A percentile compares a stretch with the other conserved stretches of the same genome.
Evolutionary conservation across 2,329 filamentous ascomycete species (phyloP).

Genomic region (Rhynchosporium secalis): DNA sequence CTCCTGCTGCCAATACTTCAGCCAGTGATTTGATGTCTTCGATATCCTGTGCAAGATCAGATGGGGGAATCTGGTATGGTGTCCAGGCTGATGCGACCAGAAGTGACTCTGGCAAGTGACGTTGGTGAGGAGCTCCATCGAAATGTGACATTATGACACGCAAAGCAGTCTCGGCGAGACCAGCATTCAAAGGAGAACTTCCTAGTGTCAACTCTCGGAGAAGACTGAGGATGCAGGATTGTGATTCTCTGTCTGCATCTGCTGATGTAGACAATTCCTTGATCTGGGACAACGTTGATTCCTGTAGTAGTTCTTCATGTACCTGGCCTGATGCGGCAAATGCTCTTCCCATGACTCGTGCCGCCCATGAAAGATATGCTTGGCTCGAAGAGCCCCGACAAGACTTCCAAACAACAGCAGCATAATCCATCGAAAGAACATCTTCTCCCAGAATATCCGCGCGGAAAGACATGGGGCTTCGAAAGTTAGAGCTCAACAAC

Average conservation of each 20-base stretch:
- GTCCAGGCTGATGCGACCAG: slow-evolving; percentile 58
- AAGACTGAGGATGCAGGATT: slow-evolving; percentile 61
- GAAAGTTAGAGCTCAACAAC: slow-evolving; percentile 75
- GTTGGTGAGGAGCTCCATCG: slow-evolving; percentile 45
- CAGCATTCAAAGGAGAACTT: slow-evolving; percentile 55
- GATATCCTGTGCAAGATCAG: slow-evolving; percentile 43
- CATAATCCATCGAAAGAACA: slow-evolving; percentile 59
- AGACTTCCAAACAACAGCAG: slow-evolving; percentile 73
- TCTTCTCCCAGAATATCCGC: slow-evolving; percentile 72
- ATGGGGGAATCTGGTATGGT: slow-evolving; percentile 55
- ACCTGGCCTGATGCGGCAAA: slow-evolving; percentile 76
- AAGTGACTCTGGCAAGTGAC: slow-evolving; percentile 55
- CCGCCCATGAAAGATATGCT: slow-evolving; percentile 81
- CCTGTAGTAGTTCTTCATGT: slow-evolving; percentile 58
- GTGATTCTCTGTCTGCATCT: slow-evolving; percentile 53
- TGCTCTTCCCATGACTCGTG: slow-evolving; percentile 77
- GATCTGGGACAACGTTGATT: slow-evolving; percentile 55
- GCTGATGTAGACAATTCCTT: slow-evolving; percentile 39
- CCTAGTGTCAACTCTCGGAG: slow-evolving; percentile 62
- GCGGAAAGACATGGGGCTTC: slow-evolving; percentile 55
- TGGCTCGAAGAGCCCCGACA: slow-evolving; percentile 64
- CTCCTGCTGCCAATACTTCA: slow-evolving; percentile 28
- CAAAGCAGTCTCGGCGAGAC: slow-evolving; percentile 61
- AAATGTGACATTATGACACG: slow-evolving; percentile 54
- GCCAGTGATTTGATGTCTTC: slow-evolving; percentile 17